Base-by-base conservation (phyloP, 2,329 filamentous ascomycete genomes). In the Fusarium tuaranense region DNA sequence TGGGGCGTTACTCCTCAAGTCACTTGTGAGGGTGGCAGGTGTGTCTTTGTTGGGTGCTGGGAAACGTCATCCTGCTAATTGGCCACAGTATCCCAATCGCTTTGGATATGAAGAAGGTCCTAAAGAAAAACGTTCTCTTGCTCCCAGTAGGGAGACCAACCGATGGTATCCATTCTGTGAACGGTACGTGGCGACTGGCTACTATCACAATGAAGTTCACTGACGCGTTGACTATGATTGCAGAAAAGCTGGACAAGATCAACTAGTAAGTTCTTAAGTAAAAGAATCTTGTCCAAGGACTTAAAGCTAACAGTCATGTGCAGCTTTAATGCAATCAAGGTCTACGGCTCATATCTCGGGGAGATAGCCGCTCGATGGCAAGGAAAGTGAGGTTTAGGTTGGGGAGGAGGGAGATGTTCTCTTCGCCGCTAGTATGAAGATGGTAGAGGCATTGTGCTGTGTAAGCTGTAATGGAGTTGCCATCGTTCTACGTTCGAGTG, bases 221-320 rank as follows among this genome's bases (percentile, higher is more conserved):
- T 48, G 14, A 48, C 44, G 7, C 5, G 27, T 18, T 18, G 5
- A 18, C 18, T 5, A 14, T 10, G 22, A 12, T 4, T 25, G 22
- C 22, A 48, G 44, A 48, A 27, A 48, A 48, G 14, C 8, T 48
- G 3, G 22, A 48, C 22, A 48, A 12, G 44, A 48, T 48, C 5
- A 48, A 48, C 2, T 48, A 48, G 44, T 48, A 25, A 18, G 44
- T 18, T 48, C 3, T 18, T 1, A 3, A 48, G 22, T 48, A 9
- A 27, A 27, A 0, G 4, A 5, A 10, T 2, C 0, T 5, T 10
- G 0, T 7, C 4, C 3, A 25, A 22, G 22, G 14, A 12, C 7
- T 1, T 3, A 18, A 16, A 18, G 44, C 22, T 48, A 48, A 48
- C 22, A 1, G 7, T 48, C 2, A 16, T 27, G 2, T 25, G 2